Conservation (phyloP, 2,329 filamentous ascomycete genomes). For the Aspergillus eucalypticola region DNA sequence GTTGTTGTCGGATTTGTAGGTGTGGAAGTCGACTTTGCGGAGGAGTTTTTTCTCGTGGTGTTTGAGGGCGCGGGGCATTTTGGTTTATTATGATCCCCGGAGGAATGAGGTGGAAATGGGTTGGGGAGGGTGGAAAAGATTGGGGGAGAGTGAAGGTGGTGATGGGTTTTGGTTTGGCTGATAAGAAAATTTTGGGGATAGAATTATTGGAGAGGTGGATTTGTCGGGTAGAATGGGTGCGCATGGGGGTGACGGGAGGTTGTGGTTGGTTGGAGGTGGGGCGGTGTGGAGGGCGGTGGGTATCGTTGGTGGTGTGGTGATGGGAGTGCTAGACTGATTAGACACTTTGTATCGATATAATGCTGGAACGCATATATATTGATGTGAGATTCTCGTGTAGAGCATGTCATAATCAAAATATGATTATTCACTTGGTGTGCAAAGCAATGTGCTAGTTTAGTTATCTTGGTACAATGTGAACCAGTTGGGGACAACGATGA, state of each 20-base stretch:
- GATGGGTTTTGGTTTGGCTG: neutral
- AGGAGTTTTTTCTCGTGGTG: conserved; percentile 95
- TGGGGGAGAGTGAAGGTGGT: neutral
- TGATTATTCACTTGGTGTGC: too few species aligned
- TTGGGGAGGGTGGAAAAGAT: neutral
- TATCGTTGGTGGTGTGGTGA: neutral
- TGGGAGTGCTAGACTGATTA: neutral
- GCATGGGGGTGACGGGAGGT: neutral
- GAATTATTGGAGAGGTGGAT: neutral
- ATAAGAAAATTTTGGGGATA: conserved; percentile 3
- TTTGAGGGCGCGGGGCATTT: conserved; percentile 94
- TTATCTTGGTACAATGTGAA: too few species aligned
- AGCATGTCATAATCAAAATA: too few species aligned
- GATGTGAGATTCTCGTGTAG: too few species aligned
- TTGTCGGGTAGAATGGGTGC: neutral
- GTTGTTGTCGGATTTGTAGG: conserved; percentile 82
- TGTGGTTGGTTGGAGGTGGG: neutral
- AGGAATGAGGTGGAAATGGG: too few species aligned
- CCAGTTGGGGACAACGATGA: too few species aligned
- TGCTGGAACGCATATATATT: too few species aligned
- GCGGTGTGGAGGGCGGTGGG: neutral
- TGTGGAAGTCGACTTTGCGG: conserved; percentile 88
- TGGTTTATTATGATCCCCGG: conserved; percentile 21
- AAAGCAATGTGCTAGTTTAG: too few species aligned
- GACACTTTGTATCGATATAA: too few species aligned